Evolutionary conservation across 768 basidiomycete genomes (phyloP), one percentile per base, ranked within the genome.

Genomic region (Lentinus tigrinus): DNA sequence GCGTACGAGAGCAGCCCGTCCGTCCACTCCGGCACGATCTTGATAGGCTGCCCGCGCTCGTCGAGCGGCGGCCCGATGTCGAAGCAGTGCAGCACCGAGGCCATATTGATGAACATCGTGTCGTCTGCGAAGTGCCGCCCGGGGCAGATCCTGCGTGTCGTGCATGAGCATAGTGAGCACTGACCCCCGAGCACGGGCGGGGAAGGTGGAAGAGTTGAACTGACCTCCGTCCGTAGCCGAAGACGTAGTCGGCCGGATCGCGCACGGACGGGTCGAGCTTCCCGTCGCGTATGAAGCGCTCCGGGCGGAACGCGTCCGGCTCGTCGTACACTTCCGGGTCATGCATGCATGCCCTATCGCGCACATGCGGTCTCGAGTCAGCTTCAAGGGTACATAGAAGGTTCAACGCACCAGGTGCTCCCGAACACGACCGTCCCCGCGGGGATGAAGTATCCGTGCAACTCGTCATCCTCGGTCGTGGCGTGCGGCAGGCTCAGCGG

Each of bases 211-310:
- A 17, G 40, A 9, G 2, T 4, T 17, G 31, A 16, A 28, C 48
- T n/a, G 48, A 68, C 65, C 65, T 56, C 27, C 67, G 34, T 31
- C 67, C 67, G 54, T 58, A 68, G 21, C 67, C 67, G 26, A 68
- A 68, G 4, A 61, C 60, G 27, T 31, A 48, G 11, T 14, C 28
- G 17, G 26, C 28, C 11, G 47, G 47, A 34, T 48, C 47, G 17
- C 27, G 47, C 2, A 48, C 17, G 17, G 14, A 14, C 5, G 23
- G 53, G 57, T 48, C 28, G 26, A 48, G 27, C 28, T 48, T 31
- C 17, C 47, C 47, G 47, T 48, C 27, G 16, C 19, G 13, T 11
- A 48, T 48, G 47, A 48, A 55, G 19, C 58, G 46, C 14, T 60
- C 58, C 3, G 58, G 58, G 9, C 34, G 9, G 53, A 60, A 60